Conservation (phyloP, 805 yeast genomes). For the Kodamaea restingae region DNA sequence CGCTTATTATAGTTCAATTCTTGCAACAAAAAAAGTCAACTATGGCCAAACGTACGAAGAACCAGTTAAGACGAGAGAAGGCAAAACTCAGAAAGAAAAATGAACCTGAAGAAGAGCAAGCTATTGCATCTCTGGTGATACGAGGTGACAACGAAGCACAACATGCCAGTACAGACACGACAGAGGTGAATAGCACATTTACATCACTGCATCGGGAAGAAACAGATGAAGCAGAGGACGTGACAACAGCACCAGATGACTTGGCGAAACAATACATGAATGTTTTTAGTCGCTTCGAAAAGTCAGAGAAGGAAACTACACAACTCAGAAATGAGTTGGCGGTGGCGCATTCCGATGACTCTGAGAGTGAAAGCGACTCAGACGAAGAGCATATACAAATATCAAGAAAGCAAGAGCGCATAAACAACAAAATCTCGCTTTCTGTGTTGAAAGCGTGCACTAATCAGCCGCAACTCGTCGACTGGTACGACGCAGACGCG, state of each 20-base stretch:
- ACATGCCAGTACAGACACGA: too few species aligned
- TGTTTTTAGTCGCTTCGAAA: background rate
- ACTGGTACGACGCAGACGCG: constrained; percentile 86
- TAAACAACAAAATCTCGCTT: constrained; percentile 56
- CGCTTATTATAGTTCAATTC: too few species aligned
- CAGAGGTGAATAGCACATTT: too few species aligned
- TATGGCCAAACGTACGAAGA: constrained; percentile 40
- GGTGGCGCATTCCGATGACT: background rate
- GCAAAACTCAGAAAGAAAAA: constrained; percentile 35
- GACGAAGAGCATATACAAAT: constrained; percentile 13
- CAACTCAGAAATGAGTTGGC: background rate
- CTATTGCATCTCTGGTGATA: background rate
- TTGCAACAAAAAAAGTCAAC: background rate
- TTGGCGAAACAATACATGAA: background rate
- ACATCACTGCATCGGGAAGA: too few species aligned
- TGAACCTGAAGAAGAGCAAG: background rate
- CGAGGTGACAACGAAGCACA: background rate
- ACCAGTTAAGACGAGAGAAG: constrained; percentile 50
- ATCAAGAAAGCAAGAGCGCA: constrained; percentile 50
- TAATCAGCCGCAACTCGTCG: constrained; percentile 66
- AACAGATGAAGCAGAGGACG: background rate
- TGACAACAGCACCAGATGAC: background rate
- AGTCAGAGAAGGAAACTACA: background rate
- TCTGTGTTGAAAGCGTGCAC: constrained; percentile 62
- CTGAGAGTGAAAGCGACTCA: constrained; percentile 1